A percentile compares a stretch with the other conserved stretches of the same genome.
These are phyloP conservation scores for Colletotrichum simmondsii DNA, from an alignment of 2,329 filamentous ascomycete species.

Conservation along the genomic window DNA sequence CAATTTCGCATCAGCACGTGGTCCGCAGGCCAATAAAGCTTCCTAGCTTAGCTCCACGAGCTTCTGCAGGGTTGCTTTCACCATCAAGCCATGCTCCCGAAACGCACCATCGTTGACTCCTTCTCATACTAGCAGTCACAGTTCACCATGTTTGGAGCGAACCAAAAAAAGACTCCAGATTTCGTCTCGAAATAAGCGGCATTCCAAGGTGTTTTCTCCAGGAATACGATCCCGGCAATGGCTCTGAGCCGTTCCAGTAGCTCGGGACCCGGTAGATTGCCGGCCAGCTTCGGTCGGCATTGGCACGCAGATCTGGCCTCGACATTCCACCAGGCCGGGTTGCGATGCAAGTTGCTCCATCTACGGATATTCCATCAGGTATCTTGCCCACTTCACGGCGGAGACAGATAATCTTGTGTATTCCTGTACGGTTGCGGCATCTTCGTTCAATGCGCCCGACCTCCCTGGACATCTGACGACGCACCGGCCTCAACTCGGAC, in stretches of 20 bases:
- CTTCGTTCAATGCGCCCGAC: not conserved
- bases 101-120: not conserved
- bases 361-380: not conserved
- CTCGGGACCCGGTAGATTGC: conserved; percentile 1
- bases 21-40: not conserved
- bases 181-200: not conserved
- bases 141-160: not conserved
- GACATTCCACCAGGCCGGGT: not conserved
- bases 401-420: not conserved
- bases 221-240: not conserved
- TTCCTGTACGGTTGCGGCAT: not conserved
- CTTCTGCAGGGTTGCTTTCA: not conserved
- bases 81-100: not conserved
- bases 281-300: not conserved
- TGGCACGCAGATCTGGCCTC: not conserved
- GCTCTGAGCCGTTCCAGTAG: conserved; percentile 1
- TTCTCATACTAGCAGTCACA: not conserved
- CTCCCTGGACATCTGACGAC: not conserved
- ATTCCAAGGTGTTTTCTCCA: not conserved
- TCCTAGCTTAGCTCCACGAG: not conserved
- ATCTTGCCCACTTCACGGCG: not conserved
- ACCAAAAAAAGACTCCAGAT: not conserved
- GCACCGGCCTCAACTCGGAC: not conserved
- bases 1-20: conserved; percentile 3
- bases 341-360: not conserved